Percentiles rank a stretch among this genome's conserved stretches.
Evolutionary conservation across 768 basidiomycete genomes (phyloP).

Genomic region (Auricularia cornea): DNA sequence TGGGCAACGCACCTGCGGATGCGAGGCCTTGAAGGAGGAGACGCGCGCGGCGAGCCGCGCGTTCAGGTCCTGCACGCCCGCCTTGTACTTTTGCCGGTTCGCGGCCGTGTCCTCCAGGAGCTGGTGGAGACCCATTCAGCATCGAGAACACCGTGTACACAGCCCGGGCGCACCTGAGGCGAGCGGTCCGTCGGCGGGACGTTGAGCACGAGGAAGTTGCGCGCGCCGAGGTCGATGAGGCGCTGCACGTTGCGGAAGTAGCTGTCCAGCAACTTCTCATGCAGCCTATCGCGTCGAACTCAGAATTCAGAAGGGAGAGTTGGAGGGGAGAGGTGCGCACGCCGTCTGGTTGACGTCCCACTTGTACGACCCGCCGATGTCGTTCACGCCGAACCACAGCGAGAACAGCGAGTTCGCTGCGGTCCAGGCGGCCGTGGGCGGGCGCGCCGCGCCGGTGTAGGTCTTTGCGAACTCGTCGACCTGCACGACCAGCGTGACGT

Average conservation of each 20-base stretch:
- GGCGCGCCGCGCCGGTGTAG: constrained; percentile 14
- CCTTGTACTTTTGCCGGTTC: constrained; percentile 27
- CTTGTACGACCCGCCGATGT: constrained; percentile 48
- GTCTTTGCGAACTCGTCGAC: not conserved
- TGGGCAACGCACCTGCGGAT: constrained; percentile 34
- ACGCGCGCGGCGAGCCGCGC: constrained; percentile 35
- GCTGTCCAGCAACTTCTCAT: constrained; percentile 37
- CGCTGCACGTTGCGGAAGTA: constrained; percentile 45
- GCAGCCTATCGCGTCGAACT: constrained; percentile 27
- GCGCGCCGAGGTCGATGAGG: constrained; percentile 44
- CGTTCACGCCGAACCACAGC: constrained; percentile 65
- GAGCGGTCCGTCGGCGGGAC: constrained; percentile 51
- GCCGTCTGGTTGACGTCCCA: constrained; percentile 37
- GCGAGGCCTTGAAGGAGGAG: constrained; percentile 31
- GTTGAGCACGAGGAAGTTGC: constrained; percentile 55
- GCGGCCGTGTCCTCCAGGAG: too few relatives aligned
- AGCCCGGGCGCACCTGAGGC: constrained; percentile 34
- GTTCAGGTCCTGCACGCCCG: constrained; percentile 46
- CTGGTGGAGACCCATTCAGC: not conserved
- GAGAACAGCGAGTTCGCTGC: constrained; percentile 51
- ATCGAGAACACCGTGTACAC: not conserved
- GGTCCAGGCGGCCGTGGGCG: constrained; percentile 46
- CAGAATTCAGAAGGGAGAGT: not conserved
- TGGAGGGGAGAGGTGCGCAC: too few relatives aligned
- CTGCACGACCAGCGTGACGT: constrained; percentile 11